Evolutionary conservation across 139 green algal species (phyloP).

Genomic region (Coelastrella sp.): DNA sequence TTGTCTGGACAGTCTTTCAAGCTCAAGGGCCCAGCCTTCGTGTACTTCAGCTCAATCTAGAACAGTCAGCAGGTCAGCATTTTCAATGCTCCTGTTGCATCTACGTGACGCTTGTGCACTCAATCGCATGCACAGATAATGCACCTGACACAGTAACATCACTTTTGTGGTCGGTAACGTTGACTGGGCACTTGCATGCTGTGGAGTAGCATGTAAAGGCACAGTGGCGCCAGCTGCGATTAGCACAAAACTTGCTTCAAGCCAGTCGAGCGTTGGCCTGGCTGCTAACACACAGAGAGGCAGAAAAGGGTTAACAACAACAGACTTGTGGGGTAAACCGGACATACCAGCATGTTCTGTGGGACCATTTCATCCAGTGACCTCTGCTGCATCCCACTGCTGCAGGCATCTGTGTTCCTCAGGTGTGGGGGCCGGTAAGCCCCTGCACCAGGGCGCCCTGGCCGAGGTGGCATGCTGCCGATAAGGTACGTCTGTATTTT

Average conservation of each 20-base stretch:
- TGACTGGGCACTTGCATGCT: no score
- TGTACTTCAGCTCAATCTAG: conserved; percentile 31
- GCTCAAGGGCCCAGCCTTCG: neutral
- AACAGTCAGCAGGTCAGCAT: neutral
- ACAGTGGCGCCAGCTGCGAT: no score
- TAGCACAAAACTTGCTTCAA: no score
- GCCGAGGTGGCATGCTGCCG: neutral
- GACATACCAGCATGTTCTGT: neutral
- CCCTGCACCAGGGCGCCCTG: neutral
- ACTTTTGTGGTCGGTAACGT: no score
- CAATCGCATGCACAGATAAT: no score
- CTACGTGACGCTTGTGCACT: neutral
- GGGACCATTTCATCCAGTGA: conserved; percentile 27
- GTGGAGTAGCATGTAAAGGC: no score
- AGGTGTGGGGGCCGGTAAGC: conserved; percentile 35
- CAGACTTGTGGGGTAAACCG: no score
- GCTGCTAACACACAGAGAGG: no score
- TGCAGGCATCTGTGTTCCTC: neutral
- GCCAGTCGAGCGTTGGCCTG: no score
- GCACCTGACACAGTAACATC: no score
- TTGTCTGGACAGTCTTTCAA: conserved; percentile 33
- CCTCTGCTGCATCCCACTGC: neutral
- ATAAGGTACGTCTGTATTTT: neutral
- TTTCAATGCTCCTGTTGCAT: no score
- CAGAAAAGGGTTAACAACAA: no score